Percentiles rank a stretch among this genome's conserved stretches.
These are phyloP conservation scores for Cymbopogon flexuosus DNA, from an alignment of 202 grass and related monocot genomes.

Conservation along the genomic window DNA sequence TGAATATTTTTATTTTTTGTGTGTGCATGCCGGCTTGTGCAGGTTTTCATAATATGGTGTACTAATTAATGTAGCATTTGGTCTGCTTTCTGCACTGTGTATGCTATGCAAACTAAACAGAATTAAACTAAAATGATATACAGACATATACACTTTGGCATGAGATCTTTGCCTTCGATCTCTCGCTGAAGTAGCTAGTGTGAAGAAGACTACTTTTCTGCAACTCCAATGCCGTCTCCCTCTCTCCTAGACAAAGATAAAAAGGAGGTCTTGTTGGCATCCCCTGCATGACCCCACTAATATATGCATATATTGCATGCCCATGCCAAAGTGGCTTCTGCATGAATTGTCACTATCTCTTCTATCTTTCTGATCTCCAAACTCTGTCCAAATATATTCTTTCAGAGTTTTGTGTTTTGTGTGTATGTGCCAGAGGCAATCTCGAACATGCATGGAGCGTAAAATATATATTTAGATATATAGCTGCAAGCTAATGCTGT, in stretches of 20 bases:
- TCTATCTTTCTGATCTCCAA: slow-evolving; percentile 1
- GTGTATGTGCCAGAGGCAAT: background rate
- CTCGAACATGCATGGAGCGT: background rate
- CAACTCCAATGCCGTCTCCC: slow-evolving; percentile 1
- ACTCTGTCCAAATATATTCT: background rate
- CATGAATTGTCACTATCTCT: slow-evolving; percentile 43
- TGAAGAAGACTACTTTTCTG: slow-evolving; percentile 26
- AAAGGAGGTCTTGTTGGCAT: slow-evolving; percentile 16
- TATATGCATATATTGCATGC: background rate
- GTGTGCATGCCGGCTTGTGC: background rate
- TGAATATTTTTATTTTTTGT: background rate
- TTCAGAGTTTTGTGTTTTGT: background rate
- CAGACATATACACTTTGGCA: background rate
- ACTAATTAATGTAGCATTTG: background rate
- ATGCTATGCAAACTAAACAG: background rate
- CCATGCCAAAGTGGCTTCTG: slow-evolving; percentile 37
- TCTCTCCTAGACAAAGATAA: slow-evolving; percentile 18
- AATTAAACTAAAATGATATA: background rate
- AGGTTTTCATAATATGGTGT: background rate
- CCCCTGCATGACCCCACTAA: background rate
- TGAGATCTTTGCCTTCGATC: background rate
- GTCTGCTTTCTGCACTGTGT: background rate
- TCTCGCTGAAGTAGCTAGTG: background rate
- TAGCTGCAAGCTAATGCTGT: background rate
- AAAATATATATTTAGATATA: background rate